Base-by-base conservation (phyloP, 371 early-diverging fungal genomes). In the Umbelopsis sp. region DNA sequence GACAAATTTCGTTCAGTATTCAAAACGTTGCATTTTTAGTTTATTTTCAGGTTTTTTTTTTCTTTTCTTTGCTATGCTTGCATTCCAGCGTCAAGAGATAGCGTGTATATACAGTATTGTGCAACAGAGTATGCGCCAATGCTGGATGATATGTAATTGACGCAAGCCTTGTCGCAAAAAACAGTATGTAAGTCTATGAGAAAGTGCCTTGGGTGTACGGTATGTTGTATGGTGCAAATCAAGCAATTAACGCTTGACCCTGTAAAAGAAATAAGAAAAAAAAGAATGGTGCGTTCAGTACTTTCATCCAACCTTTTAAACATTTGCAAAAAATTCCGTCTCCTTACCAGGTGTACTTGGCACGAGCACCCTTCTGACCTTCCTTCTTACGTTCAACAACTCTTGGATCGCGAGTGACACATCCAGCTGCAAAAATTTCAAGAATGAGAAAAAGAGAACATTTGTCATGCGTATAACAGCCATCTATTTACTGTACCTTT, bases 371-470 rank as follows among this genome's bases (percentile, higher is more conserved):
- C 63, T 93, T 93, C 77, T 94, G 95, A 74, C 96, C 96, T 57
- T 96, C 93, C 92, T 99, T 99, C 85, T 99, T 99, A 76, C 98
- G 89, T 84, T 99, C 99, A 44, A 96, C 97, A 64, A 87, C 90
- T 75, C 98, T 87, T 24, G 88, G 86, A 84, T 99, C 98, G 45
- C 91, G 86, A 38, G 80, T 86, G 51, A 93, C 80, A 45, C 94
- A 86, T 1, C 92, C 93, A 50, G 91, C 94, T 86, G 29, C 29
- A 29, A 75, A n/a, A 63, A 38, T 35, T 50, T 25, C 22, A 67
- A 22, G 12, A 24, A 32, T 52, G 20, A 57, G 38, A n/a, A 44
- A 48, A 50, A 48, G 63, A 45, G 18, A 64, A 48, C 24, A 62
- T 24, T 8, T 35, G 48, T 48, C 46, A 53, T 20, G 24, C n/a